These are phyloP conservation scores for Trichophyton rubrum DNA, from an alignment of 2,329 filamentous ascomycete species.

Conservation along the genomic window DNA sequence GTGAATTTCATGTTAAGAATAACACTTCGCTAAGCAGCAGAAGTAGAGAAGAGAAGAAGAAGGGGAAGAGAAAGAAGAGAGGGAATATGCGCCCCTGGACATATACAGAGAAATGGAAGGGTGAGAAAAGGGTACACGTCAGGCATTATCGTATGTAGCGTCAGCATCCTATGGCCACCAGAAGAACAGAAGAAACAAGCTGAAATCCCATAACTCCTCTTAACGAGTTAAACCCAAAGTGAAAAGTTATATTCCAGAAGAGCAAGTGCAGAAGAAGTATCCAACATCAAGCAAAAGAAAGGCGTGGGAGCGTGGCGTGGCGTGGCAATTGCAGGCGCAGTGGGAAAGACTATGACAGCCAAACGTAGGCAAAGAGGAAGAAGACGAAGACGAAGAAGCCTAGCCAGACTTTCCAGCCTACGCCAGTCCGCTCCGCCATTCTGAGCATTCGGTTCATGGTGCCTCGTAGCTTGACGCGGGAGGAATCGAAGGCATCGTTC, in stretches of 20 bases:
- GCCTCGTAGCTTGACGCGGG: constrained; percentile 64
- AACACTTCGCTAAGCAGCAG: neutral
- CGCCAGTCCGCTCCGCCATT: constrained; percentile 90
- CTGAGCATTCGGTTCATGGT: constrained; percentile 96
- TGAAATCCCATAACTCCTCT: neutral
- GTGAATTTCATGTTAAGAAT: neutral
- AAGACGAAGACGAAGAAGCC: constrained; percentile 75
- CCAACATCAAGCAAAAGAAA: neutral
- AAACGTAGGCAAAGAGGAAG: constrained; percentile 80
- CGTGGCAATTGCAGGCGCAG: neutral
- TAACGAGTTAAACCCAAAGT: neutral
- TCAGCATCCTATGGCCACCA: neutral
- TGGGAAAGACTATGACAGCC: constrained; percentile 55
- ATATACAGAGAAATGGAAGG: neutral
- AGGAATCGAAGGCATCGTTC: constrained; percentile 87
- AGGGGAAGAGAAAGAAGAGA: neutral
- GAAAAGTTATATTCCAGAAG: neutral
- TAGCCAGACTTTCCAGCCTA: constrained; percentile 91
- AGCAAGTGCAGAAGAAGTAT: neutral
- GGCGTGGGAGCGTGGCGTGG: neutral
- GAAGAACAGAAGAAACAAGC: neutral
- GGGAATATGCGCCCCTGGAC: neutral
- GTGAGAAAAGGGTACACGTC: neutral
- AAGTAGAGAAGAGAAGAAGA: neutral
- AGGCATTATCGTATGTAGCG: neutral